A percentile compares a stretch with the other conserved stretches of the same genome.
Conservation (phyloP, 2,329 filamentous ascomycete genomes). For the Emergomyces africanus region DNA sequence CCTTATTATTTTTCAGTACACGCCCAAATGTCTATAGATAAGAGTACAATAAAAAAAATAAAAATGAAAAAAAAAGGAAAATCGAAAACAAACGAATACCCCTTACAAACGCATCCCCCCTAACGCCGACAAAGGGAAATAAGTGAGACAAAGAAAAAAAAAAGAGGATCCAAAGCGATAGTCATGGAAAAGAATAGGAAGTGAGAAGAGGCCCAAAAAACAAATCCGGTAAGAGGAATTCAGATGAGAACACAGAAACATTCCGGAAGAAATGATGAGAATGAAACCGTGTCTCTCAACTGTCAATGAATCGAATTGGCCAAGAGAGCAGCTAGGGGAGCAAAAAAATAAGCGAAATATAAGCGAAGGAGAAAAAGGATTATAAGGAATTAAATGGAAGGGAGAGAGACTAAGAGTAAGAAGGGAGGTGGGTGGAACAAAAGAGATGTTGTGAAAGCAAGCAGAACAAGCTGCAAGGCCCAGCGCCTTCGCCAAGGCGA, state of each 20-base stretch:
- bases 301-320: neutral
- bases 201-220: no score
- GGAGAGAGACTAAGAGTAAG: no score
- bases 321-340: neutral
- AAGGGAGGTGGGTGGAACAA: neutral
- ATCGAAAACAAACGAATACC: neutral
- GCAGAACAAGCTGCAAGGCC: no score
- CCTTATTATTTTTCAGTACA: neutral
- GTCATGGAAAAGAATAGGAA: no score
- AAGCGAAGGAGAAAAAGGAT: neutral
- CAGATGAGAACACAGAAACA: neutral
- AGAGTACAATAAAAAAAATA: neutral
- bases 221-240: neutral
- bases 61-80: neutral
- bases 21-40: neutral
- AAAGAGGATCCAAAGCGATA: neutral
- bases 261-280: neutral
- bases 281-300: neutral
- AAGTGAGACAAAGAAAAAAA: neutral
- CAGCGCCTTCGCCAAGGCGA: no score
- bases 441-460: neutral
- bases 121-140: neutral
- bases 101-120: neutral
- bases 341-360: neutral
- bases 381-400: neutral